Evolutionary conservation across 305 asterid species (phyloP).

Genomic region (Fraxinus xanthoxyloides): DNA sequence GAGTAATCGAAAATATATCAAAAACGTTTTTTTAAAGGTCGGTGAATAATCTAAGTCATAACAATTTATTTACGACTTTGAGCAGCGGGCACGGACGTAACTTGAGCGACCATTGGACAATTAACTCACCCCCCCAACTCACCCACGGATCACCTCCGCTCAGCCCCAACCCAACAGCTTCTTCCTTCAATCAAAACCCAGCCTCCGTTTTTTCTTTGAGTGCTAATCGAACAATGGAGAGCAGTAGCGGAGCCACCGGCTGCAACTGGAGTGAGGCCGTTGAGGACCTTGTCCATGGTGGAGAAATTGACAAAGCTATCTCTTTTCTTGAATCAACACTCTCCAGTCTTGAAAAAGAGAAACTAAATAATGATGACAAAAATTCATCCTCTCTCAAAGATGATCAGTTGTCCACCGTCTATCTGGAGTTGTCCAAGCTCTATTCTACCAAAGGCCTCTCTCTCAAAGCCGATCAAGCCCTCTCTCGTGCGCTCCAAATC

Average conservation of each 20-base stretch:
- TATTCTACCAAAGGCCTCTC: constrained; percentile 59
- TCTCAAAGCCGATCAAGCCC: constrained; percentile 55
- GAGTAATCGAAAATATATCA: no score
- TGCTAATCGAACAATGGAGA: constrained; percentile 30
- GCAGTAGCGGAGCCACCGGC: constrained; percentile 39
- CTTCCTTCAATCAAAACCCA: neutral
- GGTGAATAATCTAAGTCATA: no score
- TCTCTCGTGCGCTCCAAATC: constrained; percentile 56
- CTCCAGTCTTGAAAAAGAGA: constrained; percentile 46
- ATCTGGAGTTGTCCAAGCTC: constrained; percentile 62
- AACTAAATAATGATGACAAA: constrained; percentile 1
- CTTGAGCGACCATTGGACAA: no score
- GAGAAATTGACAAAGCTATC: constrained; percentile 53
- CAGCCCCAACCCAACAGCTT: neutral
- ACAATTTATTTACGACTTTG: no score
- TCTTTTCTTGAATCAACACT: constrained; percentile 53
- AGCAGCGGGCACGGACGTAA: no score
- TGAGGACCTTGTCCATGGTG: constrained; percentile 61
- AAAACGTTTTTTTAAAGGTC: no score
- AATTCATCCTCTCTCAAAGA: constrained; percentile 19
- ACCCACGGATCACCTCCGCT: neutral
- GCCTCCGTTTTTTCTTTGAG: neutral
- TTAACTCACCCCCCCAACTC: no score
- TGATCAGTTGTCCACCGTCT: constrained; percentile 46
- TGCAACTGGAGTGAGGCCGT: constrained; percentile 70